phyloP scores from a whole-genome alignment of 164 flowering plant species.

The Vitis vinifera region ASM3070453v1 NC_081823.1:1805501-1806000 shows the following conservation, averaged over 20 bases:
- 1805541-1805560: constrained; percentile 61
- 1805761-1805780: too few species aligned
- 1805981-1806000: background rate
- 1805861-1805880: background rate
- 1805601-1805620: constrained; percentile 37
- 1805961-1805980: background rate
- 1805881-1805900: background rate
- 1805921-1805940: background rate
- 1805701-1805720: background rate
- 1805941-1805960: background rate
- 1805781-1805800: too few species aligned
- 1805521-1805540: constrained; percentile 50
- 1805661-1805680: background rate
- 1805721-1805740: background rate
- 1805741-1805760: too few species aligned
- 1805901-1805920: background rate
- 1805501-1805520: constrained; percentile 91
- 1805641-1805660: background rate
- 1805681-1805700: background rate
- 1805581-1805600: constrained; percentile 64
- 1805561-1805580: constrained; percentile 68
- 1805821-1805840: too few species aligned
- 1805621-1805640: constrained; percentile 3
- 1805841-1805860: too few species aligned
- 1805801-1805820: too few species aligned